phyloP scores from a whole-genome alignment of 306 rosid genomes.

The Castanea crenata region DNA sequence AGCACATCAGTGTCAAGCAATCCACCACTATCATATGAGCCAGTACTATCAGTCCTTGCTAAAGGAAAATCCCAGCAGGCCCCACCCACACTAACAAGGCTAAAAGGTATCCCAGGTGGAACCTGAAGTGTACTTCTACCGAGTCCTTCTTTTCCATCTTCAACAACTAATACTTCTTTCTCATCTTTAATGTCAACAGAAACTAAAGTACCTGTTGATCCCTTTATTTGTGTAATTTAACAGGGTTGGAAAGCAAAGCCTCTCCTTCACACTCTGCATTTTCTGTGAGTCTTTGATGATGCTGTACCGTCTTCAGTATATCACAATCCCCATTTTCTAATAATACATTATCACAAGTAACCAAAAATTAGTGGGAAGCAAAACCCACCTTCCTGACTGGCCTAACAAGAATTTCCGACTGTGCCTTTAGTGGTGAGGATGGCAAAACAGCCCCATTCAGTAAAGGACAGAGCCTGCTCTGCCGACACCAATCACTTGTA shows the following conservation, averaged over 20 bases:
- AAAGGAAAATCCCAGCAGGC: conserved; percentile 64
- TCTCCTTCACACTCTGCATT: conserved; percentile 51
- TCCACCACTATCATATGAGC: conserved; percentile 63
- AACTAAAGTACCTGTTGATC: neutral
- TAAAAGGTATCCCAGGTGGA: conserved; percentile 84
- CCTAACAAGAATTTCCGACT: conserved; percentile 70
- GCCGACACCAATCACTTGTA: conserved; percentile 48
- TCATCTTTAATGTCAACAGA: conserved; percentile 39
- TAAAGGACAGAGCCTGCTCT: conserved; percentile 52
- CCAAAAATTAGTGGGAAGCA: conserved; percentile 43
- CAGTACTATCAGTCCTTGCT: conserved; percentile 40
- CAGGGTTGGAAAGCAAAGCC: conserved; percentile 40
- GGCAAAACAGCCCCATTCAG: conserved; percentile 76
- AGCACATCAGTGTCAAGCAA: conserved; percentile 65
- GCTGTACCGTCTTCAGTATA: conserved; percentile 68
- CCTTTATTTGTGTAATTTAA: conserved; percentile 44
- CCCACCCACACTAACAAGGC: conserved; percentile 86
- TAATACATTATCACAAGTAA: conserved; percentile 57
- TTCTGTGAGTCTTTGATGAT: conserved; percentile 40
- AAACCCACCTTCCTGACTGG: conserved; percentile 74
- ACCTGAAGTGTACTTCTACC: conserved; percentile 59
- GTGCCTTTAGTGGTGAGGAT: conserved; percentile 59
- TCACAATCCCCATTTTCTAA: conserved; percentile 77
- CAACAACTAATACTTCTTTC: conserved; percentile 42
- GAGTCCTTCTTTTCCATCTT: conserved; percentile 61